These are phyloP conservation scores for Colletotrichum musicola DNA, from an alignment of 2,329 filamentous ascomycete genomes.

Conservation along the genomic window DNA sequence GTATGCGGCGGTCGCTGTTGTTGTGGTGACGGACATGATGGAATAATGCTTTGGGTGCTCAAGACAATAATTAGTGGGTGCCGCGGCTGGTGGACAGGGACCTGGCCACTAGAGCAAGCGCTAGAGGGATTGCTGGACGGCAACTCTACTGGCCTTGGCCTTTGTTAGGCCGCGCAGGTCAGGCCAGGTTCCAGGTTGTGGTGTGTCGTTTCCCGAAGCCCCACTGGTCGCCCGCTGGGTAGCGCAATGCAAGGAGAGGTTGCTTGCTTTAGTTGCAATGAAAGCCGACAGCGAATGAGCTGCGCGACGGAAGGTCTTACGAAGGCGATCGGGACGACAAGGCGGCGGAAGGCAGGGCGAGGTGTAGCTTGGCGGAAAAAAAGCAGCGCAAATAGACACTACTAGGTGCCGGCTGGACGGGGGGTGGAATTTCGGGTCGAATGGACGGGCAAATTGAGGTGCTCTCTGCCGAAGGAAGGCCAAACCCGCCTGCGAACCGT, in stretches of 20 bases:
- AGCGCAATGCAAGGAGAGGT: conserved; percentile 27
- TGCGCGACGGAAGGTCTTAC: conserved; percentile 11
- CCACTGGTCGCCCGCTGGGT: conserved; percentile 23
- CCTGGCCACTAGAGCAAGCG: conserved; percentile 16
- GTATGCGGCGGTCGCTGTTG: conserved; percentile 38
- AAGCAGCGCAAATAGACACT: conserved; percentile 17
- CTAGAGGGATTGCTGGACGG: conserved; percentile 26
- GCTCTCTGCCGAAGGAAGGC: conserved; percentile 24
- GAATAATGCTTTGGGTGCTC: conserved; percentile 20
- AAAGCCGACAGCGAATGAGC: conserved; percentile 27
- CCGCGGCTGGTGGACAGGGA: conserved; percentile 25
- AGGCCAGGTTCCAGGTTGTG: conserved; percentile 36
- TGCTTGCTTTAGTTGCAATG: conserved; percentile 24
- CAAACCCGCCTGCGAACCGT: conserved; percentile 8
- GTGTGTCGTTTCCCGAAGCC: conserved; percentile 29
- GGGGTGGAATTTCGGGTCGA: conserved; percentile 26
- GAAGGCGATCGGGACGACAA: conserved; percentile 6
- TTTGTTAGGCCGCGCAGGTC: conserved; percentile 25
- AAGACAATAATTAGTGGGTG: conserved; percentile 31
- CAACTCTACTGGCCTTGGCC: conserved; percentile 29
- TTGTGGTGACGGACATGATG: conserved; percentile 40
- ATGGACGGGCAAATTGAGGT: neutral
- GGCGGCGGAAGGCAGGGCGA: neutral
- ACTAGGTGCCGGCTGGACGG: conserved; percentile 11
- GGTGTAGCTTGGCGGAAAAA: neutral